Evolutionary conservation across 2,329 filamentous ascomycete genomes (phyloP), one percentile per base, ranked within the genome.

Genomic region (Thermomyces lanuginosus): DNA sequence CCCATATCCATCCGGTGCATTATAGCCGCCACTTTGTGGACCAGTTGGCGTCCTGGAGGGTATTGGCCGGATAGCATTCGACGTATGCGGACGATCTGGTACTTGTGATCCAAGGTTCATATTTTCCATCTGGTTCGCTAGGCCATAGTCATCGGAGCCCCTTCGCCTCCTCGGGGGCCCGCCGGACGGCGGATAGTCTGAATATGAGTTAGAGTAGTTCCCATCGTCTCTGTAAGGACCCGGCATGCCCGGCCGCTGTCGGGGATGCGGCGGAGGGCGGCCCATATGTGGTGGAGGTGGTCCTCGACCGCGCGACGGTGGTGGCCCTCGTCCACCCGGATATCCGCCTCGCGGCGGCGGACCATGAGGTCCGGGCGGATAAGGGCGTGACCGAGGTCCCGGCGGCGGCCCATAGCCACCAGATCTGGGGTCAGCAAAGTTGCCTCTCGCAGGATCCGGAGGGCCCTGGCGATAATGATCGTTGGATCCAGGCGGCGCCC

Each of bases 121-220:
- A 36, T 49, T 42, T 17, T 50, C 43, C 51, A 53, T 47, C 29
- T 46, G 37, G 33, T 49, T 45, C 41, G 63, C 49, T 16, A 56
- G 26, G 1, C 40, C 44, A 17, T 36, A 31, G 5, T 48, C 39
- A 16, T 45, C 42, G 10, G 48, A 44, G 6, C 45, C 55, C 44
- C 42, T 50, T 35, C 36, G 44, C 37, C 34, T 41, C 30, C 39
- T 43, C 31, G 39, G 41, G 24, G 39, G 52, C 34, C 46, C 62
- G 4, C 51, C 42, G 14, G 62, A 61, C 29, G 65, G 66, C 3
- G 62, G 62, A 36, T 57, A 61, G 30, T 67, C 63, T 46, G 55
- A 64, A 15, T 49, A 34, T 20, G 46, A 29, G 14, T 39, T 42
- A n/a, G n/a, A n/a, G n/a, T n/a, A n/a, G n/a, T 18, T 21, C 7